Conservation (phyloP, 257 asterid species). For the Ilex asprella region DNA sequence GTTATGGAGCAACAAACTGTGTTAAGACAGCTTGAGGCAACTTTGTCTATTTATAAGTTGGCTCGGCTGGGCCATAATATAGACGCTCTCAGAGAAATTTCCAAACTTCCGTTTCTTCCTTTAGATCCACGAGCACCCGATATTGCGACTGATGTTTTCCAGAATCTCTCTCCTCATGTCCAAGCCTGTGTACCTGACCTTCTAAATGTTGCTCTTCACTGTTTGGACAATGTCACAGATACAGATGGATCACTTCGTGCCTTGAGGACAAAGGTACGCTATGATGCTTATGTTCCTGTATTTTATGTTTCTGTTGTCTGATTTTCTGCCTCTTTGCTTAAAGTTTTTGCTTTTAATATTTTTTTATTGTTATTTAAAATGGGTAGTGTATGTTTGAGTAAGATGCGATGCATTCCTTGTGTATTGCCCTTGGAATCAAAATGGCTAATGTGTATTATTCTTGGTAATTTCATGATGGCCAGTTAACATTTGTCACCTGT, state of each 20-base stretch:
- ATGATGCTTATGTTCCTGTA: background rate
- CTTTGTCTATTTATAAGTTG: constrained; percentile 65
- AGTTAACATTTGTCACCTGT: too few relatives aligned
- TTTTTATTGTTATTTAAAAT: too few relatives aligned
- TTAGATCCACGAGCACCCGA: constrained; percentile 75
- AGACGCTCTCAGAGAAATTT: constrained; percentile 86
- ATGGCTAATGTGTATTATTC: too few relatives aligned
- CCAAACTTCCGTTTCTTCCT: constrained; percentile 92
- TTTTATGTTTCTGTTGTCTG: background rate
- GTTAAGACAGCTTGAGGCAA: constrained; percentile 85
- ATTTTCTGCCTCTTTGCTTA: too few relatives aligned
- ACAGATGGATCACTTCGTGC: constrained; percentile 93
- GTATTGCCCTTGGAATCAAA: too few relatives aligned
- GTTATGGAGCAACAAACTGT: constrained; percentile 82
- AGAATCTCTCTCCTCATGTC: constrained; percentile 66
- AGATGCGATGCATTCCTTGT: background rate
- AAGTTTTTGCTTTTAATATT: too few relatives aligned
- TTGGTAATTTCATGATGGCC: too few relatives aligned
- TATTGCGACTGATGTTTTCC: constrained; percentile 39
- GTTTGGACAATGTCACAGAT: constrained; percentile 76
- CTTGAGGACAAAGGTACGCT: constrained; percentile 71
- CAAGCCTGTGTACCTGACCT: constrained; percentile 90
- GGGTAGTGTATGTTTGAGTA: background rate
- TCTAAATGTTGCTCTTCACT: constrained; percentile 76
- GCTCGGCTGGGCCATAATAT: constrained; percentile 57